phyloP scores from a whole-genome alignment of 2,329 filamentous ascomycete genomes.

The Claviceps arundinis region DNA sequence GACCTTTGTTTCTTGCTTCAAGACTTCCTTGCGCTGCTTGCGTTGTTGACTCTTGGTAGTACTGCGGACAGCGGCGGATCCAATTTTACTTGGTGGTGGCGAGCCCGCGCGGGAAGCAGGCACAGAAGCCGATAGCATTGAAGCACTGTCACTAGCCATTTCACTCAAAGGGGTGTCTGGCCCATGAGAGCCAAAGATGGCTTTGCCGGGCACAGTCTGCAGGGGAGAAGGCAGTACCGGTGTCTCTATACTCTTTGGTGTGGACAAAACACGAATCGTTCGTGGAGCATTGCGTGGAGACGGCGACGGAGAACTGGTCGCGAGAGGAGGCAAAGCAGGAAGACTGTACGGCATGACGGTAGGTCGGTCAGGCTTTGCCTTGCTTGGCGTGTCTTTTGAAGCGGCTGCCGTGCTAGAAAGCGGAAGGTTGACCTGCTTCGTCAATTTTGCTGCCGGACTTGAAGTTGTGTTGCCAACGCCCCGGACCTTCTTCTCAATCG shows the following conservation, averaged over 20 bases:
- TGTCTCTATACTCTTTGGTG: conserved; percentile 45
- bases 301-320: conserved; percentile 34
- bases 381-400: conserved; percentile 1
- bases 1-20: conserved; percentile 47
- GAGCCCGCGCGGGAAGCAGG: conserved; percentile 57
- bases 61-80: conserved; percentile 52
- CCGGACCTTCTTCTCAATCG: conserved; percentile 12
- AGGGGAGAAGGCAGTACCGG: conserved; percentile 26
- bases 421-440: not conserved
- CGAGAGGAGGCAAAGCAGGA: conserved; percentile 35
- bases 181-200: conserved; percentile 26
- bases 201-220: conserved; percentile 16
- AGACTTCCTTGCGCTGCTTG: conserved; percentile 57
- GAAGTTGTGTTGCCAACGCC: not conserved
- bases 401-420: not conserved
- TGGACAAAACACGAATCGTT: conserved; percentile 47
- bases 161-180: conserved; percentile 67
- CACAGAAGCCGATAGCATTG: conserved; percentile 57
- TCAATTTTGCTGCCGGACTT: not conserved
- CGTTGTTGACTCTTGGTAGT: conserved; percentile 70
- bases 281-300: conserved; percentile 41
- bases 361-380: conserved; percentile 4
- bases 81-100: conserved; percentile 51
- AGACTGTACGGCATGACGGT: conserved; percentile 26
- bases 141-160: conserved; percentile 62